Evolutionary conservation across 306 rosid species (phyloP).

Genomic region (Dalbergia cultrata): DNA sequence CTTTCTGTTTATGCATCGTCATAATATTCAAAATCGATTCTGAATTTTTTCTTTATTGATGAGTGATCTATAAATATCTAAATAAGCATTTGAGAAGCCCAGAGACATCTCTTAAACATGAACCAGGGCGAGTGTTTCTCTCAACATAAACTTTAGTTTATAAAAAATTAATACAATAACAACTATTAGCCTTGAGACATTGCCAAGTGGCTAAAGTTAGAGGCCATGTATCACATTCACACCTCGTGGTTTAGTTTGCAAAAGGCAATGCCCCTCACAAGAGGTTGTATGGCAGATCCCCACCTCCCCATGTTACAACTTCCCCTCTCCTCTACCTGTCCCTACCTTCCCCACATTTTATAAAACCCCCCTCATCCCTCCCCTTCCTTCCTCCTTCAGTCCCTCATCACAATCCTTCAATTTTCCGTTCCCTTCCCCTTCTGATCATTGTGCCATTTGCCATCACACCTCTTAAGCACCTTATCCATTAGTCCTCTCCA

Average conservation of each 20-base stretch:
- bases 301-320: constrained; percentile 83
- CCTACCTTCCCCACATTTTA: constrained; percentile 58
- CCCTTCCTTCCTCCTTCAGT: constrained; percentile 53
- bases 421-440: background rate
- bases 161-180: no score
- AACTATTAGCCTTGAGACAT: constrained; percentile 39
- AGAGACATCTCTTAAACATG: no score
- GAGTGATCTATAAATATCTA: no score
- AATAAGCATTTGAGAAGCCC: no score
- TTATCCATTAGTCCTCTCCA: constrained; percentile 21
- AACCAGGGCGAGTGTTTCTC: no score
- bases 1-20: no score
- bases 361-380: constrained; percentile 56
- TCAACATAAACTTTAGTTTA: no score
- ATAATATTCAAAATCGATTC: no score
- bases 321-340: constrained; percentile 52
- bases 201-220: constrained; percentile 63
- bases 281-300: constrained; percentile 77
- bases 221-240: constrained; percentile 50
- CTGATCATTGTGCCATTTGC: constrained; percentile 39
- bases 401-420: constrained; percentile 47
- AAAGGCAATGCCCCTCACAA: constrained; percentile 65
- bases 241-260: constrained; percentile 64
- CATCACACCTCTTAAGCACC: background rate
- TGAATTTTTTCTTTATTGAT: no score